A percentile compares a stretch with the other conserved stretches of the same genome.
These are phyloP conservation scores for Taphrina flavorubra DNA, from an alignment of 1,139 yeast genomes.

Conservation along the genomic window DNA sequence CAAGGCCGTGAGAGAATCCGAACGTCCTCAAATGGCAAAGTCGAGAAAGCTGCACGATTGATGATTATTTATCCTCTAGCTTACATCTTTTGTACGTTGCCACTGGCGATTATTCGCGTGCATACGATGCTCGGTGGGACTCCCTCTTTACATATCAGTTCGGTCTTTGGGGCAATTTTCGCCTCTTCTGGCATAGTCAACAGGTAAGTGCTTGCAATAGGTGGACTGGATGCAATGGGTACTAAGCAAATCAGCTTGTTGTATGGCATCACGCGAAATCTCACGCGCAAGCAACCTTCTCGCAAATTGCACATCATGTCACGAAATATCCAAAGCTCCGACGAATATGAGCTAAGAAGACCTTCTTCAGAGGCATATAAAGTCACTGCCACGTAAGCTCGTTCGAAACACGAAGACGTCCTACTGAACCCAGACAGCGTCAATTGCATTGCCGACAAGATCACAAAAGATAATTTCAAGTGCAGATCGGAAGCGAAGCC, in stretches of 20 bases:
- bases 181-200: slow-evolving; percentile 20
- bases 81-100: slow-evolving; percentile 23
- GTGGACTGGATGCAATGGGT: neutral
- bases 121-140: slow-evolving; percentile 17
- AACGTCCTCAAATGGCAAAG: slow-evolving; percentile 4
- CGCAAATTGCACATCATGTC: neutral
- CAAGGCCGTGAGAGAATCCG: neutral
- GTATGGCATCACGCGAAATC: slow-evolving; percentile 26
- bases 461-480: slow-evolving; percentile 1
- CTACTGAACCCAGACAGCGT: neutral
- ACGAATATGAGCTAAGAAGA: neutral
- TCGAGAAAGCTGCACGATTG: slow-evolving; percentile 24
- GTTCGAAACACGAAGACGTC: neutral
- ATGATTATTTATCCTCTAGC: slow-evolving; percentile 24
- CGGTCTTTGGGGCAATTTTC: slow-evolving; percentile 18
- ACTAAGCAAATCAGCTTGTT: neutral
- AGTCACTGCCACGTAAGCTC: slow-evolving; percentile 19
- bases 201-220: slow-evolving; percentile 1
- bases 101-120: slow-evolving; percentile 12
- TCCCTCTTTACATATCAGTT: neutral
- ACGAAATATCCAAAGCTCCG: neutral
- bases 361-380: slow-evolving; percentile 2
- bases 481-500: neutral
- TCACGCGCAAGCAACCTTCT: neutral
- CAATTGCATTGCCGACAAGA: neutral